A percentile compares a stretch with the other conserved stretches of the same genome.
phyloP scores from a whole-genome alignment of 1,284 basidiomycete genomes.

The Exobasidium rhododendri region DNA sequence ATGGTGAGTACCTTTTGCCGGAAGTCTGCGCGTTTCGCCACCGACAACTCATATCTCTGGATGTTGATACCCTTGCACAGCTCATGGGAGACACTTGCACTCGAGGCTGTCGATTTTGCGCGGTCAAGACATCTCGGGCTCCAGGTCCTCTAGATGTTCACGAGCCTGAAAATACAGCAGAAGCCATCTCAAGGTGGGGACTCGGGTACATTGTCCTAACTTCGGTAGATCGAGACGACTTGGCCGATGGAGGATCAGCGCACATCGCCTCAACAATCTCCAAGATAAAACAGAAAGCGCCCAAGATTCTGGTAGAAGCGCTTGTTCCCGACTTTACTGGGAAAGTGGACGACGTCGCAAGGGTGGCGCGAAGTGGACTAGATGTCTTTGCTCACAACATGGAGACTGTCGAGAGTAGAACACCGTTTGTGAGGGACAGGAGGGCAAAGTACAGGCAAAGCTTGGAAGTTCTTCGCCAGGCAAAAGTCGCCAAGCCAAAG shows the following conservation, averaged over 20 bases:
- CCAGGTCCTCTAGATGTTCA: slow-evolving; percentile 91
- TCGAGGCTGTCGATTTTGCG: slow-evolving; percentile 93
- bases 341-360: slow-evolving; percentile 68
- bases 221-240: slow-evolving; percentile 92
- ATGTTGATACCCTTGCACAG: slow-evolving; percentile 57
- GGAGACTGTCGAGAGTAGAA: slow-evolving; percentile 88
- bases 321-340: slow-evolving; percentile 93
- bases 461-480: slow-evolving; percentile 73
- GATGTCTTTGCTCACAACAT: slow-evolving; percentile 99
- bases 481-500: slow-evolving; percentile 64
- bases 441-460: slow-evolving; percentile 89
- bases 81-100: slow-evolving; percentile 99
- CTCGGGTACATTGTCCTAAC: slow-evolving; percentile 97
- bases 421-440: slow-evolving; percentile 90
- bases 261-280: slow-evolving; percentile 93
- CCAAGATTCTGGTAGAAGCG: slow-evolving; percentile 92
- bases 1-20: slow-evolving; percentile 67
- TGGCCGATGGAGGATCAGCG: slow-evolving; percentile 82
- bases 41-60: too few species aligned
- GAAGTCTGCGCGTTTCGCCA: too few species aligned
- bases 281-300: slow-evolving; percentile 91
- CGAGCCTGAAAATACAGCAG: slow-evolving; percentile 96
- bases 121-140: slow-evolving; percentile 85
- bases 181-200: slow-evolving; percentile 97
- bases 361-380: slow-evolving; percentile 83